Base-by-base conservation (phyloP, 1,284 basidiomycete genomes). In the Ustilago esculenta region DNA sequence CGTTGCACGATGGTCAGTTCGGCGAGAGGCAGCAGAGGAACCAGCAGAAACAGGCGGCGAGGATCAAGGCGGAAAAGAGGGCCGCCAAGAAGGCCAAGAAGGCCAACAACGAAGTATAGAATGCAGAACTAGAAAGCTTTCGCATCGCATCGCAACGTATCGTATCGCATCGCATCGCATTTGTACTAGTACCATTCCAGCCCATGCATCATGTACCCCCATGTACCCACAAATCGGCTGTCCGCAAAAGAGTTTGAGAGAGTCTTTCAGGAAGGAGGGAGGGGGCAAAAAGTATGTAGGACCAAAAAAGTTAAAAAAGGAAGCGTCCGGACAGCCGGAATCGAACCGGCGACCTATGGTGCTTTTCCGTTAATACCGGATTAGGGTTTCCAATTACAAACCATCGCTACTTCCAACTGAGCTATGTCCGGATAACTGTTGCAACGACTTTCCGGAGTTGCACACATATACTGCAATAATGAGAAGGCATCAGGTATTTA, bases 1-100 rank as follows among this genome's bases (percentile, higher is more conserved):
- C 74, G 4, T 37, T 98, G 72, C 91, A 95, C 76, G 92, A 94
- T 75, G 90, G 91, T 15, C 87, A 90, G 58, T 97, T 97, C 83
- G 95, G 94, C 21, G 88, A 90, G 82, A 86, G 92, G 55, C 92
- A 95, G 83, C 87, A 90, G 83, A 88, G 91, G 35, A 87, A 92
- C 79, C 86, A 84, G 79, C 85, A 88, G 63, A 92, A 92, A 79
- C 68, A 72, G 21, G 29, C 46, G 58, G 57, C 57, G 2, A 44
- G 56, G 21, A 23, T 54, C 30, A 65, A 68, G 60, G 51, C 52
- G 3, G 69, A 64, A 21, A 64, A 42, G 45, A 41, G 50, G 12
- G 60, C 50, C 14, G 58, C 42, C 7, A 66, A 59, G 54, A 52
- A 43, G 37, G 44, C 44, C 2, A 69, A 64, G 43, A 45, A 34